phyloP scores from a whole-genome alignment of 768 basidiomycete genomes.

The Tephrocybe rancida region DNA sequence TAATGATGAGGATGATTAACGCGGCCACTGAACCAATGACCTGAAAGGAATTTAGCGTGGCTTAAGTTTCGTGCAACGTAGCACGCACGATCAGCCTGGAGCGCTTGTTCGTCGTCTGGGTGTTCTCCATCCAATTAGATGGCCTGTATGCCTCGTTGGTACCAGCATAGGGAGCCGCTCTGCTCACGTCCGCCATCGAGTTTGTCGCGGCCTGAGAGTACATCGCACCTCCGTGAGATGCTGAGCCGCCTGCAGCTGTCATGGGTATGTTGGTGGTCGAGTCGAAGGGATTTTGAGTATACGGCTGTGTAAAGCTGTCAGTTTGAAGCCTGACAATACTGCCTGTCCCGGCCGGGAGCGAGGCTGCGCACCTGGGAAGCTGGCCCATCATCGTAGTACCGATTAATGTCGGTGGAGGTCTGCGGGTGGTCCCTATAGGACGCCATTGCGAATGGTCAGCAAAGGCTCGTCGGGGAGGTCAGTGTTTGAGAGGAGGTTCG shows the following conservation, averaged over 20 bases:
- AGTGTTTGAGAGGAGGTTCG: neutral
- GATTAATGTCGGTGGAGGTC: constrained; percentile 15
- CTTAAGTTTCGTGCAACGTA: neutral
- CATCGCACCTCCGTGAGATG: constrained; percentile 15
- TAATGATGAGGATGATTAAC: constrained; percentile 39
- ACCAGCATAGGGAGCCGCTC: constrained; percentile 2
- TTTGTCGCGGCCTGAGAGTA: constrained; percentile 20
- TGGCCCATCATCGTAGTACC: constrained; percentile 20
- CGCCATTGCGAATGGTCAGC: constrained; percentile 7
- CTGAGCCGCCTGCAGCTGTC: constrained; percentile 11
- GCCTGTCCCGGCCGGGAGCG: neutral
- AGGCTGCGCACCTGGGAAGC: constrained; percentile 14
- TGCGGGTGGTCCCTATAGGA: constrained; percentile 21
- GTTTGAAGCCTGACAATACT: neutral
- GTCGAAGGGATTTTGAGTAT: constrained; percentile 19
- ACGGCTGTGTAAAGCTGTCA: neutral
- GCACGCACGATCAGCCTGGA: constrained; percentile 25
- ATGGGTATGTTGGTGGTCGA: constrained; percentile 20
- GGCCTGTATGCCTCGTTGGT: constrained; percentile 16
- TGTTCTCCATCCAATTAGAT: constrained; percentile 21
- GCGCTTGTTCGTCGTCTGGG: constrained; percentile 13
- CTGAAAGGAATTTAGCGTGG: constrained; percentile 28
- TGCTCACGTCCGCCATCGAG: constrained; percentile 15
- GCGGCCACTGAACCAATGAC: constrained; percentile 45
- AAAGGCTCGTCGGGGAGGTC: neutral